phyloP scores from a whole-genome alignment of 1,284 basidiomycete genomes.

The Schizophyllum commune region DNA sequence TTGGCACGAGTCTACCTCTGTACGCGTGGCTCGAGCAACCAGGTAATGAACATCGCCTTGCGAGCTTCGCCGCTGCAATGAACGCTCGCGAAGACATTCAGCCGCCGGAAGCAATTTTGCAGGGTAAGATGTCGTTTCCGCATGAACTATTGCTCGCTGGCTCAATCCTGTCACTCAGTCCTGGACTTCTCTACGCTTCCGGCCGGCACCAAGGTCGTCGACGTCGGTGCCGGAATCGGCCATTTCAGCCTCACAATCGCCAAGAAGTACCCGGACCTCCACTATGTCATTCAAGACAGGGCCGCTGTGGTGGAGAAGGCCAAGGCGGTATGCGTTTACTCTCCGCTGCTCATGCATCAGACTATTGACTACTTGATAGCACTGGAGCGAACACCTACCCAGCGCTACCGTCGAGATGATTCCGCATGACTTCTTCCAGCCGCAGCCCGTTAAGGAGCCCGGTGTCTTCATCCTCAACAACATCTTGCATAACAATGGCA shows the following conservation, averaged over 20 bases:
- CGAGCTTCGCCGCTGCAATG: conserved; percentile 2
- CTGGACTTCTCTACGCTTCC: conserved; percentile 14
- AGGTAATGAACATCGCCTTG: conserved; percentile 6
- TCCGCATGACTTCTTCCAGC: conserved; percentile 10
- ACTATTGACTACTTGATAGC: neutral
- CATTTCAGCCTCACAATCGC: conserved; percentile 12
- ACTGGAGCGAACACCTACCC: conserved; percentile 7
- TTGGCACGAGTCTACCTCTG: neutral
- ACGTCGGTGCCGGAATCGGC: conserved; percentile 21
- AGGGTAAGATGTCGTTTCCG: neutral
- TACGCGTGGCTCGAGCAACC: conserved; percentile 6
- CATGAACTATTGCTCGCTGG: neutral
- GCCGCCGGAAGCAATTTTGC: neutral
- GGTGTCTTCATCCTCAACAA: conserved; percentile 7
- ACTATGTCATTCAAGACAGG: conserved; percentile 18
- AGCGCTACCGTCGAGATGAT: neutral
- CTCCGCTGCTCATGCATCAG: neutral
- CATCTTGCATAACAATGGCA: conserved; percentile 10
- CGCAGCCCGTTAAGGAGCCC: conserved; percentile 7
- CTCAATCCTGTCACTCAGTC: conserved; percentile 1
- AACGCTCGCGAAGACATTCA: neutral
- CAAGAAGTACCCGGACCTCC: conserved; percentile 11
- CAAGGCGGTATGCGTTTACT: conserved; percentile 1
- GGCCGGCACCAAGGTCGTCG: conserved; percentile 14
- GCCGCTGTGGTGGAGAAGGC: conserved; percentile 1